A percentile compares a stretch with the other conserved stretches of the same genome.
Evolutionary conservation across 371 early-diverging fungal genomes (phyloP).

Genomic region (Zychaea mexicana): DNA sequence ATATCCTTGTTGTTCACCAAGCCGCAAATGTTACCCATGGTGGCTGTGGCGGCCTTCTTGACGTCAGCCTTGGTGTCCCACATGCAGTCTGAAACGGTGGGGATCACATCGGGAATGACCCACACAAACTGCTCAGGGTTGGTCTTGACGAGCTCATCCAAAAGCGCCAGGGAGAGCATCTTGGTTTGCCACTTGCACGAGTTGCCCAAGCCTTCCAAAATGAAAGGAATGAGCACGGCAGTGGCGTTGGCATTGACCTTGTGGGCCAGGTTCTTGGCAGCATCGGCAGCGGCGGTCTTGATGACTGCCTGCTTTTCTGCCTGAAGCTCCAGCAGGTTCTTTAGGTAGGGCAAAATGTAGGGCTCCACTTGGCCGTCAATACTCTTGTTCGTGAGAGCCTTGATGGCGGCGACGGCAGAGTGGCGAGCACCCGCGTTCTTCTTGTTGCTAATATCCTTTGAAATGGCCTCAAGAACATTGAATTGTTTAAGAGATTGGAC

Average conservation of each 20-base stretch:
- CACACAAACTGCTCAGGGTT: slow-evolving; percentile 62
- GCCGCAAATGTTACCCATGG: slow-evolving; percentile 54
- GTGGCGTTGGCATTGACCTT: slow-evolving; percentile 59
- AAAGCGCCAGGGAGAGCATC: slow-evolving; percentile 59
- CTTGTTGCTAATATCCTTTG: slow-evolving; percentile 59
- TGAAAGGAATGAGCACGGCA: slow-evolving; percentile 54
- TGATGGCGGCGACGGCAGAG: slow-evolving; percentile 64
- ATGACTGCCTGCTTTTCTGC: slow-evolving; percentile 69
- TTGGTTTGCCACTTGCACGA: slow-evolving; percentile 81
- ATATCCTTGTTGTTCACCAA: slow-evolving; percentile 68
- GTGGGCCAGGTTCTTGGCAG: slow-evolving; percentile 53
- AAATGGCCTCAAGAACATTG: slow-evolving; percentile 56
- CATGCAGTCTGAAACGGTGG: slow-evolving; percentile 71
- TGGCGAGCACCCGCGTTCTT: slow-evolving; percentile 67
- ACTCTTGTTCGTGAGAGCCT: slow-evolving; percentile 50
- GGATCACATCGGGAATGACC: slow-evolving; percentile 70
- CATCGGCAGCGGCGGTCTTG: slow-evolving; percentile 56
- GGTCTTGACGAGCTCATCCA: slow-evolving; percentile 54
- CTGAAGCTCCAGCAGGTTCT: slow-evolving; percentile 60
- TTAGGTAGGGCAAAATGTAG: slow-evolving; percentile 56
- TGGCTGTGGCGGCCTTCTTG: slow-evolving; percentile 51
- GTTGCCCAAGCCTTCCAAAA: slow-evolving; percentile 61
- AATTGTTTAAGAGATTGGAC: slow-evolving; percentile 57
- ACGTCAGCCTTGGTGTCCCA: slow-evolving; percentile 76
- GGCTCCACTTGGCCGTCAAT: slow-evolving; percentile 62